Percentiles rank a stretch among this genome's conserved stretches.
Conservation (phyloP, 345 rosid genomes). For the Eucalyptus grandis region DNA sequence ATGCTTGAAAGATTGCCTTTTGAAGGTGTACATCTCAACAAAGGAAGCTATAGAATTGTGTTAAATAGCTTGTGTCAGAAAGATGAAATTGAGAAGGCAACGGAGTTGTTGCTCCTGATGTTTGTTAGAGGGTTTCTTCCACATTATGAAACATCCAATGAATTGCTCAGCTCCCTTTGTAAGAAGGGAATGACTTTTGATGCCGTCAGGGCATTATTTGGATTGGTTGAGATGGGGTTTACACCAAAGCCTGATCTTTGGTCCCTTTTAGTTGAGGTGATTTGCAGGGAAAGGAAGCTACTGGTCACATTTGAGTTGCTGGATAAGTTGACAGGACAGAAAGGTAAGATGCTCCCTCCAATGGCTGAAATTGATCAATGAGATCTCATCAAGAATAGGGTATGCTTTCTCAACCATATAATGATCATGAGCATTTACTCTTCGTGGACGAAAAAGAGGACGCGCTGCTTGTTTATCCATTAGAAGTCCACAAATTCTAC, state of each 20-base stretch:
- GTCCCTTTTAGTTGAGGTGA: slow-evolving; percentile 39
- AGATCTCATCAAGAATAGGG: not conserved
- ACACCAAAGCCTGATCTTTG: slow-evolving; percentile 52
- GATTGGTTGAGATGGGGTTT: slow-evolving; percentile 45
- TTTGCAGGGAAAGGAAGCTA: slow-evolving; percentile 68
- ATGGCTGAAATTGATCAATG: not conserved
- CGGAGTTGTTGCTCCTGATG: slow-evolving; percentile 45
- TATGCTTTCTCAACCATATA: not conserved
- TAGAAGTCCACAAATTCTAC: not conserved
- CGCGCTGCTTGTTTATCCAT: not conserved
- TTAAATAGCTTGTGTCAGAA: slow-evolving; percentile 51
- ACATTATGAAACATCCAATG: slow-evolving; percentile 78
- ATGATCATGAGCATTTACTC: not conserved
- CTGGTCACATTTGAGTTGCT: slow-evolving; percentile 40
- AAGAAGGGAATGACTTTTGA: slow-evolving; percentile 38
- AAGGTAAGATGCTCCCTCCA: not conserved
- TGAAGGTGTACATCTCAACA: slow-evolving; percentile 58
- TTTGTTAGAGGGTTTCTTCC: slow-evolving; percentile 48
- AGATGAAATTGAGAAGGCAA: slow-evolving; percentile 53
- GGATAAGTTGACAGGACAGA: slow-evolving; percentile 29
- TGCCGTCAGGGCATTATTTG: slow-evolving; percentile 23
- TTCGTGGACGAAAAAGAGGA: not conserved
- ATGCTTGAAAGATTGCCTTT: slow-evolving; percentile 40
- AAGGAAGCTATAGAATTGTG: slow-evolving; percentile 75
- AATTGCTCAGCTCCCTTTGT: slow-evolving; percentile 48